Base-by-base conservation (phyloP, 768 basidiomycete genomes). In the Russula vinacea region DNA sequence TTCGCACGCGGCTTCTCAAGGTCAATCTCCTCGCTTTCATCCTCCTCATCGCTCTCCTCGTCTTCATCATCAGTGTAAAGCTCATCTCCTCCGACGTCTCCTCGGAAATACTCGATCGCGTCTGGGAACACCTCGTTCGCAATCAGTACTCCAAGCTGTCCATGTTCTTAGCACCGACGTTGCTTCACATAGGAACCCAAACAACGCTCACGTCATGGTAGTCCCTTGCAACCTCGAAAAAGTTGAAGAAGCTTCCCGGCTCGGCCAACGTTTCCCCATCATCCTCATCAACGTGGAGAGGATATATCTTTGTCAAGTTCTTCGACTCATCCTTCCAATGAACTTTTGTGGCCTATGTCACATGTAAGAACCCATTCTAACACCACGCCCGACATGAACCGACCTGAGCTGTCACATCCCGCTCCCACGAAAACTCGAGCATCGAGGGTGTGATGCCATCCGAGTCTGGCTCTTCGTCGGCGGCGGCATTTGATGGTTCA, bases 211-310 rank as follows among this genome's bases (percentile, higher is more conserved):
- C 91, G 67, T 91, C 88, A 65, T 79, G 82, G 16, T 83, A 81
- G 71, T 92, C 91, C 44, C 77, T 71, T 13, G 80, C 78, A 65
- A 80, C 71, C 75, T 89, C 91, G 66, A 94, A 92, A 72, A 89
- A 88, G 77, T 92, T 92, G 82, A 94, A 94, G 79, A 94, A 92
- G 71, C 86, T 90, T 61, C 92, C 92, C 55, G 81, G 76, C 55
- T 94, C 92, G 29, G 82, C 79, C 47, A 81, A 77, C 58, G 81
- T 69, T 37, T 87, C 87, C 29, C 84, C 82, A 19, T 88, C 89
- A 29, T 82, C 83, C 10, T 84, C 85, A 56, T 79, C 85, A 37
- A 73, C 70, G 59, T 84, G 81, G 39, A 86, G 84, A 44, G 91
- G 90, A 73, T 93, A 87, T 59, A 87, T 68, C 73, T 91, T 90